These are phyloP conservation scores for Triadica sebifera DNA, from an alignment of 345 rosid species.

Conservation along the genomic window DNA sequence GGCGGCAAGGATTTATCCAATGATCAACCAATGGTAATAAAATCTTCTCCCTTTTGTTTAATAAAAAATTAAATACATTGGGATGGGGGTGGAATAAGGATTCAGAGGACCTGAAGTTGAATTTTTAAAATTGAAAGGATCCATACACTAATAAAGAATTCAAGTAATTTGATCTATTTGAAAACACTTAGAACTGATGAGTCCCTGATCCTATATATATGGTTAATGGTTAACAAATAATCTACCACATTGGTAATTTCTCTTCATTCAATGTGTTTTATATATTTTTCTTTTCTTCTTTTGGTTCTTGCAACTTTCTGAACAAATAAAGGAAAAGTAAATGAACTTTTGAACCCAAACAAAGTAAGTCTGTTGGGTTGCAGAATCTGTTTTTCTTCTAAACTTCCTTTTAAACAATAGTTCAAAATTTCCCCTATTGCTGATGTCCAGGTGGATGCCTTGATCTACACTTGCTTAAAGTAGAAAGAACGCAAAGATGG, in stretches of 20 bases:
- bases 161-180: background rate
- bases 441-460: background rate
- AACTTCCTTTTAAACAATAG: background rate
- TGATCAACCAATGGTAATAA: constrained; percentile 46
- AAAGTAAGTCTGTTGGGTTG: background rate
- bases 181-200: background rate
- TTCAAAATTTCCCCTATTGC: background rate
- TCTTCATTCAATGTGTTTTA: no score
- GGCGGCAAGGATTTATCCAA: constrained; percentile 50
- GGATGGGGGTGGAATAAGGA: background rate
- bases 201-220: background rate
- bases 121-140: background rate
- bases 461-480: background rate
- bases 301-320: no score
- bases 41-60: background rate
- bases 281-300: no score
- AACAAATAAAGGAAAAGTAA: no score
- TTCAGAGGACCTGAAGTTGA: background rate
- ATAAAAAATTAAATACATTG: background rate
- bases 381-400: background rate
- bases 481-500: background rate
- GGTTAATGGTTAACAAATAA: no score
- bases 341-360: background rate
- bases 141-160: no score
- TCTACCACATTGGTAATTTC: no score